Percentiles rank a stretch among this genome's conserved stretches.
These are phyloP conservation scores for Rhynchosporium agropyri DNA, from an alignment of 2,329 filamentous ascomycete species.

Conservation along the genomic window DNA sequence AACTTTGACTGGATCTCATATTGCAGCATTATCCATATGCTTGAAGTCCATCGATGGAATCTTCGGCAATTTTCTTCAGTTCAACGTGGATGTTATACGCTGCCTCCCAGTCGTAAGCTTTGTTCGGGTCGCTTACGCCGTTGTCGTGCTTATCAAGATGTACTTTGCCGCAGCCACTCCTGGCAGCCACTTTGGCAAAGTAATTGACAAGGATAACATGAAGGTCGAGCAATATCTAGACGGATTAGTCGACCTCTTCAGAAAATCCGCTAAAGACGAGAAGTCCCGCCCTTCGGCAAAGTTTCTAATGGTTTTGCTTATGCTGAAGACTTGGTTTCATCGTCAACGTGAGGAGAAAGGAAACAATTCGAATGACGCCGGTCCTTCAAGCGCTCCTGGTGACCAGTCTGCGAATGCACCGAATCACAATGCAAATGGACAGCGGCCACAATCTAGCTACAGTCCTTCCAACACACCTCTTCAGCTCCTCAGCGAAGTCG, in stretches of 20 bases:
- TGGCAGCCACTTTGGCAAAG: slow-evolving; percentile 66
- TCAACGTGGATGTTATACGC: slow-evolving; percentile 51
- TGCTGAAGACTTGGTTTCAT: slow-evolving; percentile 66
- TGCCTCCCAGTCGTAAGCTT: slow-evolving; percentile 54
- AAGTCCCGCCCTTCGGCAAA: slow-evolving; percentile 68
- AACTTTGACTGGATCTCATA: slow-evolving; percentile 46
- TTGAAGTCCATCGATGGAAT: slow-evolving; percentile 56
- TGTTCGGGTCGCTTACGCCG: slow-evolving; percentile 58
- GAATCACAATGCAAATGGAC: slow-evolving; percentile 7
- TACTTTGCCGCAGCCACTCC: slow-evolving; percentile 63
- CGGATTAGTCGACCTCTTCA: slow-evolving; percentile 69
- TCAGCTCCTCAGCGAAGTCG: slow-evolving; percentile 48
- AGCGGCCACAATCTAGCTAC: slow-evolving; percentile 36
- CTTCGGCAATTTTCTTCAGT: slow-evolving; percentile 53
- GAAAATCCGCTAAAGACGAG: slow-evolving; percentile 62
- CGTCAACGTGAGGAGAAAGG: slow-evolving; percentile 39
- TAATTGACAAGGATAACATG: slow-evolving; percentile 70
- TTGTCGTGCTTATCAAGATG: slow-evolving; percentile 62
- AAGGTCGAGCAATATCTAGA: slow-evolving; percentile 69
- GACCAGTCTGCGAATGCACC: slow-evolving; percentile 14
- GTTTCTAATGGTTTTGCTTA: slow-evolving; percentile 69
- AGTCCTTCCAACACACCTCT: slow-evolving; percentile 43
- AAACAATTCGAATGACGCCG: neutral
- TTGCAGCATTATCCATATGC: slow-evolving; percentile 55
- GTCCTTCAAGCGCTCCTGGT: slow-evolving; percentile 1